These are phyloP conservation scores for Lepidopterella palustris DNA, from an alignment of 495 filamentous ascomycete genomes.

Conservation along the genomic window DNA sequence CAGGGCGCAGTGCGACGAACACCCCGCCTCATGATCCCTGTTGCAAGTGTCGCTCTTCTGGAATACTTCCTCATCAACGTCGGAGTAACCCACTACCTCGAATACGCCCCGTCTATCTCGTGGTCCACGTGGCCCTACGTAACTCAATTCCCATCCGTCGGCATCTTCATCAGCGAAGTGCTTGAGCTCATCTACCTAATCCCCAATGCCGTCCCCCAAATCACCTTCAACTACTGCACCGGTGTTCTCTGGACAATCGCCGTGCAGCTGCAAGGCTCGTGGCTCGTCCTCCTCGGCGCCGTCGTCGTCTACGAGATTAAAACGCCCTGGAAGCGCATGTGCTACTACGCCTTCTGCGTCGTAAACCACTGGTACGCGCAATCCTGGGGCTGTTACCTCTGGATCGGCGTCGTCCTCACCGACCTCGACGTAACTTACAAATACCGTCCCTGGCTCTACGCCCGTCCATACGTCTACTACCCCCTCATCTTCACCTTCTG, in stretches of 20 bases:
- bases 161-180: slow-evolving; percentile 35
- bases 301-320: slow-evolving; percentile 41
- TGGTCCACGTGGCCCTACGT: slow-evolving; percentile 43
- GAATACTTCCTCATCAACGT: slow-evolving; percentile 43
- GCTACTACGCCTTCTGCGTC: slow-evolving; percentile 38
- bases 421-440: slow-evolving; percentile 42
- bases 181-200: slow-evolving; percentile 41
- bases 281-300: slow-evolving; percentile 35
- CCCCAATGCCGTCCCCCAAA: slow-evolving; percentile 41
- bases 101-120: slow-evolving; percentile 38
- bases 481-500: slow-evolving; percentile 27
- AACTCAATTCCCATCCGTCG: slow-evolving; percentile 30
- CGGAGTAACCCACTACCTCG: slow-evolving; percentile 37
- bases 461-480: slow-evolving; percentile 29
- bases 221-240: slow-evolving; percentile 42
- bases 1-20: slow-evolving; percentile 38
- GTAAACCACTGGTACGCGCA: slow-evolving; percentile 40
- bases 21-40: slow-evolving; percentile 39
- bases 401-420: slow-evolving; percentile 36
- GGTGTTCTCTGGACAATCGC: slow-evolving; percentile 44
- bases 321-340: slow-evolving; percentile 41
- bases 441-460: slow-evolving; percentile 34
- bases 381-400: slow-evolving; percentile 40
- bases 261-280: slow-evolving; percentile 40
- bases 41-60: slow-evolving; percentile 34